Evolutionary conservation across 352 stramenopile genomes (phyloP).

Genomic region (Pythium apleroticum): DNA sequence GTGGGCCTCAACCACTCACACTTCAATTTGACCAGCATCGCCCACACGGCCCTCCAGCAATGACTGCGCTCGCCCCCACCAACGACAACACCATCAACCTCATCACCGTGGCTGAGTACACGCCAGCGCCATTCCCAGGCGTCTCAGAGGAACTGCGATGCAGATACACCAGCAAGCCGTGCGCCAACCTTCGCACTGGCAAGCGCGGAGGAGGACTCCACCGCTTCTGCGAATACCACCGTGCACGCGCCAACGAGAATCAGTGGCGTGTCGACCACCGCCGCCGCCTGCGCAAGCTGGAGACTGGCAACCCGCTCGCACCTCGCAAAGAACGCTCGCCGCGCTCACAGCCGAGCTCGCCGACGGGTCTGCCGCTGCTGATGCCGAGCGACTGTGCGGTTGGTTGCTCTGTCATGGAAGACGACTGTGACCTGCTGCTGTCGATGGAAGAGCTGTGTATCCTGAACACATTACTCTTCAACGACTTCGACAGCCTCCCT

Average conservation of each 20-base stretch:
- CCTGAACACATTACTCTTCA: too few species aligned
- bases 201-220: slow-evolving; percentile 55
- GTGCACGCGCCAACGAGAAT: slow-evolving; percentile 55
- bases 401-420: background rate
- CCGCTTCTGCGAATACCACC: slow-evolving; percentile 52
- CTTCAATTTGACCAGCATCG: slow-evolving; percentile 21
- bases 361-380: slow-evolving; percentile 17
- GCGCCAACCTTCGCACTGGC: slow-evolving; percentile 41
- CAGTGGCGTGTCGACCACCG: slow-evolving; percentile 47
- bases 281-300: slow-evolving; percentile 16
- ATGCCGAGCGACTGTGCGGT: slow-evolving; percentile 21
- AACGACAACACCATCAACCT: slow-evolving; percentile 19
- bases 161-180: slow-evolving; percentile 52
- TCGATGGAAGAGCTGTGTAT: too few species aligned
- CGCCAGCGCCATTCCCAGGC: slow-evolving; percentile 15
- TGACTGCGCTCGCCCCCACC: slow-evolving; percentile 11
- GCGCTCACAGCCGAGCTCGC: slow-evolving; percentile 10
- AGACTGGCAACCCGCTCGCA: slow-evolving; percentile 14
- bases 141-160: slow-evolving; percentile 34
- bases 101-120: slow-evolving; percentile 19
- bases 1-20: slow-evolving; percentile 17
- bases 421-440: background rate
- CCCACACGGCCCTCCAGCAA: background rate
- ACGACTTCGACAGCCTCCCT: too few species aligned
- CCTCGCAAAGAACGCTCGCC: slow-evolving; percentile 12